Evolutionary conservation across 2,329 filamentous ascomycete species (phyloP).

Genomic region (Alternaria conjuncta): DNA sequence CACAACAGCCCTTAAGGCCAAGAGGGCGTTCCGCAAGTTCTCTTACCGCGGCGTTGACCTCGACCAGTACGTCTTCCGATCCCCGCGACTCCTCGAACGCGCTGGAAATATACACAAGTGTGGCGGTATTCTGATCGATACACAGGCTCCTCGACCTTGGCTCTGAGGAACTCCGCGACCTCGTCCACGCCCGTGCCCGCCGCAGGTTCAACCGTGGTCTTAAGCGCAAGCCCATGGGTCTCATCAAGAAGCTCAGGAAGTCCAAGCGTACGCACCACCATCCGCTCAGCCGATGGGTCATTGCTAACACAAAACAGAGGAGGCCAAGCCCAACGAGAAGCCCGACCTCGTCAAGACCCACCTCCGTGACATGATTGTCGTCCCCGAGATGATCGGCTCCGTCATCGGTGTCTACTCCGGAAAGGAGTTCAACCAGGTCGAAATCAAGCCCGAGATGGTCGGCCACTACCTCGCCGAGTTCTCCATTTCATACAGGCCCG

Average conservation of each 20-base stretch:
- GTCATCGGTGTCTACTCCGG: slow-evolving; percentile 99
- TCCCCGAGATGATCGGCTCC: slow-evolving; percentile 99
- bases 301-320: slow-evolving; percentile 21
- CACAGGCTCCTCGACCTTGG: slow-evolving; percentile 95
- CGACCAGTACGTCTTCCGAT: slow-evolving; percentile 79
- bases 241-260: slow-evolving; percentile 99
- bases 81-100: neutral
- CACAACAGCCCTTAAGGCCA: slow-evolving; percentile 91
- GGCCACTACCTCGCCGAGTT: slow-evolving; percentile 99
- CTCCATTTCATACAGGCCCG: slow-evolving; percentile 99
- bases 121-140: slow-evolving; percentile 26
- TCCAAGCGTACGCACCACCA: slow-evolving; percentile 54
- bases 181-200: slow-evolving; percentile 98
- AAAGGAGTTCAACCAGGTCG: slow-evolving; percentile 99
- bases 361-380: slow-evolving; percentile 99
- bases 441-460: slow-evolving; percentile 99
- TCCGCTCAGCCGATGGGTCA: neutral
- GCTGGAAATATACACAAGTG: neutral
- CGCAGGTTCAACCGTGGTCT: slow-evolving; percentile 99
- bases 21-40: slow-evolving; percentile 99
- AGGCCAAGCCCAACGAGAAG: slow-evolving; percentile 88
- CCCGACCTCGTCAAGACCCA: slow-evolving; percentile 99
- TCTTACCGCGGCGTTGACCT: slow-evolving; percentile 99
- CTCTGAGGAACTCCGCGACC: slow-evolving; percentile 98
- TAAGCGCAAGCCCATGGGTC: slow-evolving; percentile 99